These are phyloP conservation scores for Ramularia collo-cygni DNA, from an alignment of 2,329 filamentous ascomycete species.

Conservation along the genomic window DNA sequence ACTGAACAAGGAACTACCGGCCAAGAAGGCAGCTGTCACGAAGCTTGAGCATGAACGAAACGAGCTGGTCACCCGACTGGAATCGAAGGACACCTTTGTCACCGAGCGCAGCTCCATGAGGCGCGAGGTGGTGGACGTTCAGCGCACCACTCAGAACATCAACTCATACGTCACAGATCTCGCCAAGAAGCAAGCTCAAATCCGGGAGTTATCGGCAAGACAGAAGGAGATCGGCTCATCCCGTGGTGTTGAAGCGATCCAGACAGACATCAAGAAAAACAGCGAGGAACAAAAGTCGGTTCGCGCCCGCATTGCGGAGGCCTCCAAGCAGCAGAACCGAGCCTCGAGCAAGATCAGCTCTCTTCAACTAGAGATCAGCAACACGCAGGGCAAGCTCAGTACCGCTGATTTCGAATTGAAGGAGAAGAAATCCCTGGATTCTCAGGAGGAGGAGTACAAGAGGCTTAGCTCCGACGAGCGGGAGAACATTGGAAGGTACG, in stretches of 20 bases:
- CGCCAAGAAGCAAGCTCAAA: constrained; percentile 61
- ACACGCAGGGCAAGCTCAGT: constrained; percentile 65
- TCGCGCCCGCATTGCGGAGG: constrained; percentile 58
- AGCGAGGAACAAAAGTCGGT: constrained; percentile 60
- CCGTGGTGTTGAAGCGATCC: constrained; percentile 75
- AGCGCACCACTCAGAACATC: constrained; percentile 70
- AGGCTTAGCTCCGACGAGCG: constrained; percentile 62
- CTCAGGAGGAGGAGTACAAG: constrained; percentile 67
- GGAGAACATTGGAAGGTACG: constrained; percentile 60
- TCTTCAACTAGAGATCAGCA: constrained; percentile 67
- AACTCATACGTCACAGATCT: constrained; percentile 66
- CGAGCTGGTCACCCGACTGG: constrained; percentile 36
- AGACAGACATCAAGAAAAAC: constrained; percentile 62
- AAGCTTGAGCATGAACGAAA: constrained; percentile 39
- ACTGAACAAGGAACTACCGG: constrained; percentile 64
- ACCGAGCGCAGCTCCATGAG: constrained; percentile 56
- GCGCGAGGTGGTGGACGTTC: constrained; percentile 67
- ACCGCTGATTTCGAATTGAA: constrained; percentile 68
- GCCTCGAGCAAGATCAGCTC: constrained; percentile 57
- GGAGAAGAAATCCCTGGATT: constrained; percentile 65
- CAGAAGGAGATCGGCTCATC: constrained; percentile 61
- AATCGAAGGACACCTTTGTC: constrained; percentile 62
- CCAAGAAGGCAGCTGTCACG: constrained; percentile 57
- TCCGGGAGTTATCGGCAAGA: constrained; percentile 67
- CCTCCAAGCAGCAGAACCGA: constrained; percentile 65